These are phyloP conservation scores for Melaleuca alternifolia DNA, from an alignment of 345 rosid species.

Conservation along the genomic window DNA sequence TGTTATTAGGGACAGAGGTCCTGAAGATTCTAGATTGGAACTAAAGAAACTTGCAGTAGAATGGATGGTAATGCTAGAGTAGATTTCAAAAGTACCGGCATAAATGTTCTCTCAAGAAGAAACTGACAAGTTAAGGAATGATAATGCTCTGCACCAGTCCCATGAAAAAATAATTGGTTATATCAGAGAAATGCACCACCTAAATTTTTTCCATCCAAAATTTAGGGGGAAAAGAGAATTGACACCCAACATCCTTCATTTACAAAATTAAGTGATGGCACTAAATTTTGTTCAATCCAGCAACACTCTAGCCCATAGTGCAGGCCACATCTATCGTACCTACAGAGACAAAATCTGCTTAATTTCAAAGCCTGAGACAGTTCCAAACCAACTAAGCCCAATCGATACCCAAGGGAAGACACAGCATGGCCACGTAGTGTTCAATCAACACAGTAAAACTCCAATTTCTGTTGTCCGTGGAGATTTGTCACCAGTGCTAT, in stretches of 20 bases:
- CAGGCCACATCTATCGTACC: not conserved
- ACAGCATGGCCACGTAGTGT: not conserved
- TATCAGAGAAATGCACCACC: not conserved
- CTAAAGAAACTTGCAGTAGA: not conserved
- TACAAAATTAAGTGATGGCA: not conserved
- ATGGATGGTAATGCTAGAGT: not conserved
- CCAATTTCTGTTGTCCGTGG: not conserved
- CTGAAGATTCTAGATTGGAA: not conserved
- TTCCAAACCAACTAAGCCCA: not conserved
- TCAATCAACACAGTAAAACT: not conserved
- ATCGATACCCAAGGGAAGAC: not conserved
- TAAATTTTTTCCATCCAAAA: not conserved
- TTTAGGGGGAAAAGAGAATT: not conserved
- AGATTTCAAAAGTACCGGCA: not conserved
- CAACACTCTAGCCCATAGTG: not conserved
- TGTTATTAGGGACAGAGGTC: not conserved
- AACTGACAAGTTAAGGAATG: not conserved
- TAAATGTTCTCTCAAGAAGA: not conserved
- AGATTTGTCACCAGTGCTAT: not conserved
- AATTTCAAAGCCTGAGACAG: not conserved
- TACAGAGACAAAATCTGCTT: not conserved
- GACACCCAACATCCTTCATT: not conserved
- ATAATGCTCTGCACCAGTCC: not conserved
- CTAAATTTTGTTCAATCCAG: not conserved
- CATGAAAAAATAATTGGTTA: not conserved